A percentile compares a stretch with the other conserved stretches of the same genome.
Evolutionary conservation across 768 basidiomycete species (phyloP).

Genomic region (Sistotremastrum niveocremeum): DNA sequence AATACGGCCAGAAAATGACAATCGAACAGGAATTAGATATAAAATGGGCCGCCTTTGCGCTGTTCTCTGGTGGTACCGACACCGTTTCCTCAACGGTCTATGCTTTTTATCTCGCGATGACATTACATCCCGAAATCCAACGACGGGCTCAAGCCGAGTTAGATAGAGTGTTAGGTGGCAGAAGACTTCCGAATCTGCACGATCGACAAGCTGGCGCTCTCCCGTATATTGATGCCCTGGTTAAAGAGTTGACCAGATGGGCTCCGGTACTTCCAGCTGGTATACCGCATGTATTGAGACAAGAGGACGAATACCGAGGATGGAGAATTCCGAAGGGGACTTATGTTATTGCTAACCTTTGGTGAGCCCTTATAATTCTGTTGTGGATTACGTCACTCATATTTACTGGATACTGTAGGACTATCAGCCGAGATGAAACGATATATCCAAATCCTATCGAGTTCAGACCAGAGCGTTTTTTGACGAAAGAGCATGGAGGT

Average conservation of each 20-base stretch:
- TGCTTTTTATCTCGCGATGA: conserved; percentile 37
- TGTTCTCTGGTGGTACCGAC: conserved; percentile 30
- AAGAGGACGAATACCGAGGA: conserved; percentile 29
- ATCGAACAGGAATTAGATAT: too few species aligned
- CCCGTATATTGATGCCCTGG: conserved; percentile 34
- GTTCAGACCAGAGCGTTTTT: conserved; percentile 36
- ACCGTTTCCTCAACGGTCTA: conserved; percentile 33
- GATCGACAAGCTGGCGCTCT: conserved; percentile 26
- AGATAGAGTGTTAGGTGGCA: conserved; percentile 25
- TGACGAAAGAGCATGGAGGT: conserved; percentile 11
- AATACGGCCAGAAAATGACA: not conserved
- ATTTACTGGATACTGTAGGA: conserved; percentile 21
- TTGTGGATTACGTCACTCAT: not conserved
- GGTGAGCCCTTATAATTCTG: conserved; percentile 16
- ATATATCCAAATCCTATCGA: conserved; percentile 34
- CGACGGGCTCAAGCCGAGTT: conserved; percentile 40
- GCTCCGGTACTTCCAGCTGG: conserved; percentile 31
- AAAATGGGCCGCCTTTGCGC: too few species aligned
- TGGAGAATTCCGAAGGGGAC: conserved; percentile 38
- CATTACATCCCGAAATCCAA: conserved; percentile 29
- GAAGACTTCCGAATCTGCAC: conserved; percentile 23
- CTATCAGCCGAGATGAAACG: conserved; percentile 36
- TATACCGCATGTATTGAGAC: conserved; percentile 31
- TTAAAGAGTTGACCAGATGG: conserved; percentile 37
- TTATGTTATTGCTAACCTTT: conserved; percentile 33